Conservation (phyloP, 768 basidiomycete species). For the Boletus tylopilopsis region DNA sequence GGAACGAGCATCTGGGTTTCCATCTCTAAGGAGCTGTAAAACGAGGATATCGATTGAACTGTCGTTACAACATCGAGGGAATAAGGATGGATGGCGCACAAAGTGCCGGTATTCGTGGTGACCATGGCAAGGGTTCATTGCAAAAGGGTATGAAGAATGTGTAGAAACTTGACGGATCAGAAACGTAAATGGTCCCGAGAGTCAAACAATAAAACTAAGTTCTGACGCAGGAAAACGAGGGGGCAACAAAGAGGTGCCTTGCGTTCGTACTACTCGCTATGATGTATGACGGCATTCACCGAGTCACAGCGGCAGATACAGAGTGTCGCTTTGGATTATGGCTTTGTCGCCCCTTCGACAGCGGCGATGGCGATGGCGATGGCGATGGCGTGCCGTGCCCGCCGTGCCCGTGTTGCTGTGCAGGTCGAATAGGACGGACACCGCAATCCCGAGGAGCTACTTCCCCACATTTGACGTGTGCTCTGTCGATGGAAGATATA, state of each 20-base stretch:
- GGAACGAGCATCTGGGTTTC: slow-evolving; percentile 15
- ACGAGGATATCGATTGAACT: slow-evolving; percentile 8
- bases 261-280: slow-evolving; percentile 16
- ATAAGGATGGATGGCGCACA: slow-evolving; percentile 4
- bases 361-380: slow-evolving; percentile 20
- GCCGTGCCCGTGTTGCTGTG: slow-evolving; percentile 25
- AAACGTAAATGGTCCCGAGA: slow-evolving; percentile 11
- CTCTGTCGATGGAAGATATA: slow-evolving; percentile 38
- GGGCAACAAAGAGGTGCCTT: neutral
- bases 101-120: slow-evolving; percentile 10
- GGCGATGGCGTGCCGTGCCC: slow-evolving; percentile 13
- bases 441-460: slow-evolving; percentile 78
- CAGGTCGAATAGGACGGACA: slow-evolving; percentile 38
- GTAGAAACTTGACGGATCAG: neutral
- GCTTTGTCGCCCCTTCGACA: slow-evolving; percentile 26
- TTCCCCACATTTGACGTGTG: slow-evolving; percentile 88
- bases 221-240: slow-evolving; percentile 3
- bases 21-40: slow-evolving; percentile 2
- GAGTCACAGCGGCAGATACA: slow-evolving; percentile 19
- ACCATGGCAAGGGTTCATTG: slow-evolving; percentile 18
- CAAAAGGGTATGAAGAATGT: slow-evolving; percentile 13
- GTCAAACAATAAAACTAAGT: slow-evolving; percentile 3
- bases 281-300: slow-evolving; percentile 22
- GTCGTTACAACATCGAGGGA: slow-evolving; percentile 17
- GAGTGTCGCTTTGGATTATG: slow-evolving; percentile 27